Evolutionary conservation across 441 rosid genomes (phyloP).

Genomic region (Gossypium schwendimanii): DNA sequence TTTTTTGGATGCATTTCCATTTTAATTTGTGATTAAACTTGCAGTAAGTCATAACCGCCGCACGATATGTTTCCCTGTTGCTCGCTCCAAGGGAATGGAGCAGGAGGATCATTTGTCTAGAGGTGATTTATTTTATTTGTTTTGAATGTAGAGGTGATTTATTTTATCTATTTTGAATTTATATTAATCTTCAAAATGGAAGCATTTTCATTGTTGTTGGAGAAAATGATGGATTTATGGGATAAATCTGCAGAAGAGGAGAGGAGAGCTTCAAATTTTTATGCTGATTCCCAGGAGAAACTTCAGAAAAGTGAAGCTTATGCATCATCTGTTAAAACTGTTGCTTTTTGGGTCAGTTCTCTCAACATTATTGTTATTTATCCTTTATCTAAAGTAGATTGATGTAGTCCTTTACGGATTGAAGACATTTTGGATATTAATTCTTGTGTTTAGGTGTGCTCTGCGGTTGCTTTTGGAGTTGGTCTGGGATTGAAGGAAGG

Average conservation of each 20-base stretch:
- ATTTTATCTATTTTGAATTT: background rate
- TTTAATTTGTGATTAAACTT: conserved; percentile 24
- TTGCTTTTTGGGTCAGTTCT: conserved; percentile 70
- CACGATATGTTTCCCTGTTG: conserved; percentile 20
- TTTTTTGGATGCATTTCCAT: background rate
- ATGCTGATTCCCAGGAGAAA: conserved; percentile 22
- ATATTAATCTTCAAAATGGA: background rate
- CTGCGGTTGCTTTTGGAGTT: conserved; percentile 78
- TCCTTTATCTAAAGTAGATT: background rate
- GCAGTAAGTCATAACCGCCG: conserved; percentile 25
- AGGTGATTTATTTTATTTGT: background rate
- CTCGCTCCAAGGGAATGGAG: conserved; percentile 38
- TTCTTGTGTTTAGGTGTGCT: conserved; percentile 40
- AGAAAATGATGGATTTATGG: conserved; percentile 10
- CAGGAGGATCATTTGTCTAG: conserved; percentile 49
- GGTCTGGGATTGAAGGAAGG: conserved; percentile 74
- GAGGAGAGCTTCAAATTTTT: conserved; percentile 24
- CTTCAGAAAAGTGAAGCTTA: conserved; percentile 28
- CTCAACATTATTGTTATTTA: background rate
- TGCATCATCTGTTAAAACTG: conserved; percentile 57
- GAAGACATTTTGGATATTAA: conserved; percentile 12
- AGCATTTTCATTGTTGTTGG: background rate
- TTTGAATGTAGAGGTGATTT: conserved; percentile 2
- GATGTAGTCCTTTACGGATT: conserved; percentile 7
- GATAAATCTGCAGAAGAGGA: conserved; percentile 35